Evolutionary conservation across 805 yeast genomes (phyloP).

Genomic region (Myxozyma nipponensis): DNA sequence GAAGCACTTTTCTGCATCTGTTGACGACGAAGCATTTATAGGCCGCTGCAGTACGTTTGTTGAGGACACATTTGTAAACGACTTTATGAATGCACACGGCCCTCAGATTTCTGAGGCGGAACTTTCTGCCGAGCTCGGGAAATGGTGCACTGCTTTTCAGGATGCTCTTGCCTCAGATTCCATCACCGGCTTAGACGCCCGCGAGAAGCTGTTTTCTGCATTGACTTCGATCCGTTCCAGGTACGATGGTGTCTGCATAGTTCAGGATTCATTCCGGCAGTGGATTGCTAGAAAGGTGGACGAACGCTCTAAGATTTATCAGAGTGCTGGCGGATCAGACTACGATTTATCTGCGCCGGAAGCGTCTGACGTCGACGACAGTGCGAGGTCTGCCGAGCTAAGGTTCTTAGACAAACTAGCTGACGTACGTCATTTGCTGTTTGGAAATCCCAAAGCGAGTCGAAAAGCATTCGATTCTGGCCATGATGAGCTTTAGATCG

Average conservation of each 20-base stretch:
- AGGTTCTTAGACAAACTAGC: slow-evolving; percentile 43
- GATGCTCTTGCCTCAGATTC: slow-evolving; percentile 17
- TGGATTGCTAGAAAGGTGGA: slow-evolving; percentile 56
- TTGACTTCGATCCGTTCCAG: slow-evolving; percentile 16
- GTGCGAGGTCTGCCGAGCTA: slow-evolving; percentile 30
- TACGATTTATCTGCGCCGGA: slow-evolving; percentile 1
- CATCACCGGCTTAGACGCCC: slow-evolving; percentile 7
- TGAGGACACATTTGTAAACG: slow-evolving; percentile 23
- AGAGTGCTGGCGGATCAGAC: not conserved
- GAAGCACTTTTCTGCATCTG: slow-evolving; percentile 8
- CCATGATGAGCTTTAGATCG: not conserved
- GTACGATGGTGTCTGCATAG: slow-evolving; percentile 32
- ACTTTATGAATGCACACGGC: slow-evolving; percentile 4
- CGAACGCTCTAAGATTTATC: slow-evolving; percentile 5
- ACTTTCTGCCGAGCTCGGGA: slow-evolving; percentile 16
- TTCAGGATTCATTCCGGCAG: slow-evolving; percentile 47
- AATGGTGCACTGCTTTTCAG: slow-evolving; percentile 26
- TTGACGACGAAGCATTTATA: slow-evolving; percentile 14
- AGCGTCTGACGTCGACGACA: not conserved
- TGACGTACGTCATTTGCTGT: slow-evolving; percentile 57
- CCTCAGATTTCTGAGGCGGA: not conserved
- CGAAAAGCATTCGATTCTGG: slow-evolving; percentile 43
- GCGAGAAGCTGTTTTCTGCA: slow-evolving; percentile 23
- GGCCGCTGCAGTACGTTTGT: slow-evolving; percentile 23
- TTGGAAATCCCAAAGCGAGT: slow-evolving; percentile 72